These are phyloP conservation scores for Arabidopsis arenosa DNA, from an alignment of 345 rosid species.

Conservation along the genomic window DNA sequence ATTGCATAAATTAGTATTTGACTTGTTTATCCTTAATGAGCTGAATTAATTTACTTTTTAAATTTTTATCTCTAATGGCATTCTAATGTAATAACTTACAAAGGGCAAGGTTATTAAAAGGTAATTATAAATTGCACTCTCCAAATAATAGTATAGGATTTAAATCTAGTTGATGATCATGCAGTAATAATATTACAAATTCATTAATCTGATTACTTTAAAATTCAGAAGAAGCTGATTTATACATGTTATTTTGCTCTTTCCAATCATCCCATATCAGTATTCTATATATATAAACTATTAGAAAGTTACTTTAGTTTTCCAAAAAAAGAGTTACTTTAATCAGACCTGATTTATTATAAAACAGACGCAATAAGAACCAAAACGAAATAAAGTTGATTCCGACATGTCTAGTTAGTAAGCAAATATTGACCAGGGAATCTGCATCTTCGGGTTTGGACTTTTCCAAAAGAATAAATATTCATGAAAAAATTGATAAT, in stretches of 20 bases:
- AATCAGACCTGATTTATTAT: background rate
- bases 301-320: background rate
- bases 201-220: background rate
- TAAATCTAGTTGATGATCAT: no score
- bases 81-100: no score
- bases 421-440: conserved; percentile 37
- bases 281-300: background rate
- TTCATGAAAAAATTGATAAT: background rate
- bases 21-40: no score
- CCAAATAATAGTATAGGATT: no score
- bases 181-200: no score
- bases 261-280: background rate
- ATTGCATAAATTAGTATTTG: no score
- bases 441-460: conserved; percentile 23
- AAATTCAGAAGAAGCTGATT: background rate
- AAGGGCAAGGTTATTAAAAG: no score
- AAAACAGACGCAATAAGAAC: background rate
- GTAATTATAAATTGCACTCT: no score
- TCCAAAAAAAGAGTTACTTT: background rate
- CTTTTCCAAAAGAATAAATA: background rate
- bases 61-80: no score
- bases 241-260: background rate
- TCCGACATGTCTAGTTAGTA: conserved; percentile 21
- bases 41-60: no score
- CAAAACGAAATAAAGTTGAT: background rate